Conservation (phyloP, 805 yeast species). For the Wickerhamiella nectarea region DNA sequence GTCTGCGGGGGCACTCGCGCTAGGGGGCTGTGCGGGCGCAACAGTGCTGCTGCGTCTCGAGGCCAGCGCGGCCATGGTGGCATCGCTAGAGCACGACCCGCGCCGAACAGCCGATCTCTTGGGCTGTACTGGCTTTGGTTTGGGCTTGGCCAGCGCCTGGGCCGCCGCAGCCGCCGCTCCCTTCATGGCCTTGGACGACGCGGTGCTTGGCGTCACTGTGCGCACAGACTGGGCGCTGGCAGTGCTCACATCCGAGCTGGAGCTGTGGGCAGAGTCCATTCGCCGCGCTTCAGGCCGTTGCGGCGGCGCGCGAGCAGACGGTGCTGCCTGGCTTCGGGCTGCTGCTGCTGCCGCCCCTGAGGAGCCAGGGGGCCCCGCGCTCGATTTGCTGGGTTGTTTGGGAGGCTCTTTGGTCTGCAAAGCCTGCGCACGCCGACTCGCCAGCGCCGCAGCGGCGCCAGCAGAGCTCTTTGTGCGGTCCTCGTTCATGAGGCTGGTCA, state of each 20-base stretch:
- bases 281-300: not conserved
- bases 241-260: not conserved
- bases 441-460: slow-evolving; percentile 5
- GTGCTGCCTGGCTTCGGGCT: too few relatives aligned
- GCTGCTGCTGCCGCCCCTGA: not conserved
- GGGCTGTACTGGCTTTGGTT: not conserved
- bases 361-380: too few relatives aligned
- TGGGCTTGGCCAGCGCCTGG: not conserved
- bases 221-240: not conserved
- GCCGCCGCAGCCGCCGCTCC: not conserved
- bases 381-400: not conserved
- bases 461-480: not conserved
- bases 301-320: not conserved
- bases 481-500: not conserved
- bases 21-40: not conserved
- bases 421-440: slow-evolving; percentile 3
- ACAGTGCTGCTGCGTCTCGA: not conserved
- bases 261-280: not conserved
- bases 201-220: not conserved
- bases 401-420: not conserved
- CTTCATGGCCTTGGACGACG: too few relatives aligned
- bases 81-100: not conserved
- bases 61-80: not conserved
- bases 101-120: not conserved
- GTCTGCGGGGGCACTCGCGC: not conserved